Conservation (phyloP, 129 eudicot species). For the Saposhnikovia divaricata region DNA sequence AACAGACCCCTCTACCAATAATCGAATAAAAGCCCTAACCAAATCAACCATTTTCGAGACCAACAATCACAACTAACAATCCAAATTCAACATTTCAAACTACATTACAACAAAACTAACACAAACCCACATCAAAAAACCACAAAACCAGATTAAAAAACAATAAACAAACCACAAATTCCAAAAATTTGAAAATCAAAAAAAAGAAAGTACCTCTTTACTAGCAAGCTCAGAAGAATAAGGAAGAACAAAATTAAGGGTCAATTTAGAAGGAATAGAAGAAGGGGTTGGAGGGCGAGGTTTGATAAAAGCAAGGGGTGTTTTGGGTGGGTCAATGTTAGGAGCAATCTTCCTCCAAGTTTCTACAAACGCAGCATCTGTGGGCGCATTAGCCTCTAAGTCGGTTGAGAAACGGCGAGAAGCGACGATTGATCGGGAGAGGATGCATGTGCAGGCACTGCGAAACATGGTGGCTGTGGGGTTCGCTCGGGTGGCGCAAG, state of each 20-base stretch:
- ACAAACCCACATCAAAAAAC: neutral
- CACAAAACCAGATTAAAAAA: neutral
- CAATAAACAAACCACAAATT: neutral
- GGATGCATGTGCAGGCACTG: constrained; percentile 41
- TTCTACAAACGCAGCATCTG: constrained; percentile 37
- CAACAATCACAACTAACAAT: neutral
- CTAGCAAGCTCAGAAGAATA: constrained; percentile 46
- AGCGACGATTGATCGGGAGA: constrained; percentile 39
- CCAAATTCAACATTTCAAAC: neutral
- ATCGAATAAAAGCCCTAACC: too few species aligned
- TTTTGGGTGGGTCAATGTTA: constrained; percentile 67
- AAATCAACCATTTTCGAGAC: neutral
- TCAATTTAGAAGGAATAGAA: constrained; percentile 62
- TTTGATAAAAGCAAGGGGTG: constrained; percentile 53
- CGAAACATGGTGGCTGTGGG: constrained; percentile 52
- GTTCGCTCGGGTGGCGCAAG: constrained; percentile 7
- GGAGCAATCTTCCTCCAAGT: constrained; percentile 72
- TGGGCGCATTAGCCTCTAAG: constrained; percentile 30
- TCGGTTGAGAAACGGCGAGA: constrained; percentile 45
- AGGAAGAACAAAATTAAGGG: constrained; percentile 68
- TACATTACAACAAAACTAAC: neutral
- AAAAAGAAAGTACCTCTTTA: constrained; percentile 34
- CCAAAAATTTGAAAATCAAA: neutral
- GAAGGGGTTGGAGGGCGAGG: constrained; percentile 64
- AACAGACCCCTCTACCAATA: too few species aligned